Evolutionary conservation across 345 rosid species (phyloP), one percentile per base, ranked within the genome.

Genomic region (Populus simonii): DNA sequence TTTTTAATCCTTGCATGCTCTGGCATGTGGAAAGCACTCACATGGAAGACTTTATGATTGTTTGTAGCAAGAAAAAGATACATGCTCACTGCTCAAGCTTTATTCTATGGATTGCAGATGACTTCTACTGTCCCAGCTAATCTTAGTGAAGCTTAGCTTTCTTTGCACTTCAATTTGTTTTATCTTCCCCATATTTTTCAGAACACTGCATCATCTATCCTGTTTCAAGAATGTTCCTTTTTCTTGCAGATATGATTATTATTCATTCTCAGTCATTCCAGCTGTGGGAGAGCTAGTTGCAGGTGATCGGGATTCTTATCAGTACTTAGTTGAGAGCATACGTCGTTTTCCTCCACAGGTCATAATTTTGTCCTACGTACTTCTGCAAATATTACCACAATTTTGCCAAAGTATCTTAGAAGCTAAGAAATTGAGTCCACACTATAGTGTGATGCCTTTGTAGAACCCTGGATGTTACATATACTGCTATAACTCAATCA

Each of bases 251-350:
- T 96, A 96, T 43, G 94, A 96, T 82, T 76, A 85, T 29, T 96
- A 96, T 83, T 91, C 98, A 5, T 96, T 96, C 83, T 87, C 91
- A 3, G 80, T 96, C 59, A 93, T 96, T 74, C 99, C 99, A 74
- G 86, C 88, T 38, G 6, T 93, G 35, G 99, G 98, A 62, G 96
- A 89, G 83, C 83, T 92, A 61, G 92, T 96, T 29, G 92, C 93
- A 1, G 93, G 98, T 78, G 97, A 93, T 75, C 82, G 90, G 18
- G 90, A 86, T 74, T 93, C 99, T 1, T 96, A 96, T 80, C 94
- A 93, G 74, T 96, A 96, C 87, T 86, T 96, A 78, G 94, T 96
- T 66, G 99, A 96, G 86, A 96, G 99, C 55, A 83, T 93, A 62
- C 99, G 97, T 23, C 92, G 91, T 45, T 96, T 93, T 79, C 99